Base-by-base conservation (phyloP, 805 yeast genomes). In the Danielia oregonensis region DNA sequence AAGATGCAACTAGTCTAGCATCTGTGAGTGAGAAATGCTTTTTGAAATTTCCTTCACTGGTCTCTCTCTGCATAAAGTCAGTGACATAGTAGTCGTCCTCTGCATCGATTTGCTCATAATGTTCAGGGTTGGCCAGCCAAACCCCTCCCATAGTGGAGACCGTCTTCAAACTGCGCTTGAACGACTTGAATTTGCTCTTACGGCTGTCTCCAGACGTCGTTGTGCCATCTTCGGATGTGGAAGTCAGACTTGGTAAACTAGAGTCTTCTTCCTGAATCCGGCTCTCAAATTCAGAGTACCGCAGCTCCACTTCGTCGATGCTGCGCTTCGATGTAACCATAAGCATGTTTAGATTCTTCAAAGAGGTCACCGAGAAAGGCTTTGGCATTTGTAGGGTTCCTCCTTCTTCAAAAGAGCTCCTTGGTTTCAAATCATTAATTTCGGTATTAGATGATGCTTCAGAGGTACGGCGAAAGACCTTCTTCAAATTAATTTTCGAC, bases 91-190 rank as follows among this genome's bases (percentile, higher is more conserved):
- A 71, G 3, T 67, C 65, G 46, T 79, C 84, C 21, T 70, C 74
- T 11, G 48, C 49, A 2, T 22, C 33, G 14, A 53, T 50, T 3
- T 45, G 47, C 18, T 65, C 69, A 53, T 73, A 87, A 57, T 87
- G 95, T 19, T 66, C 66, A 0, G 86, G 80, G 18, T 68, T 63
- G 0, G 85, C 74, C 8, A 66, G 58, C 82, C 85, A 79, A 76
- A 61, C 50, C 17, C 48, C 55, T 5, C 57, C 47, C 21, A 58
- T 57, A 17, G 47, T 51, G 1, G 66, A 50, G 9, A 66, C 44
- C 0, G 58, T 56, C 30, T 60, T 61, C 15, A 64, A 39, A 35
- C 57, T 55, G 51, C 27, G 54, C 11, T 13, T 28, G 14, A 57
- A 22, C 10, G 46, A 29, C 24, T 44, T 39, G 24, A 55, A 32